phyloP scores from a whole-genome alignment of 306 rosid species.

The Ceratonia siliqua region DNA sequence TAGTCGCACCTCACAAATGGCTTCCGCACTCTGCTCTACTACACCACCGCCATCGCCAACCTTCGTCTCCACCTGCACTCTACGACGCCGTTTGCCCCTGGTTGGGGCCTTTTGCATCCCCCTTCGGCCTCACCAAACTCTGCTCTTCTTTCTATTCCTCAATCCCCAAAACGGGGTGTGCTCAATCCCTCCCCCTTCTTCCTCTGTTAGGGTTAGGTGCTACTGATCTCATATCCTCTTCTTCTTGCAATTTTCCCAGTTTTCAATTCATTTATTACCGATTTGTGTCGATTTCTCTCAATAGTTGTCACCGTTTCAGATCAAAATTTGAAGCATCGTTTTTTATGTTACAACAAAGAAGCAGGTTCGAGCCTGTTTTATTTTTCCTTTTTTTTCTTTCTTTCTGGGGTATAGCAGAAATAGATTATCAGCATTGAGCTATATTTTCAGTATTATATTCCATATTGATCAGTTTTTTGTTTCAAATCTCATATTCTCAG shows the following conservation, averaged over 20 bases:
- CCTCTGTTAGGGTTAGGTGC: slow-evolving; percentile 44
- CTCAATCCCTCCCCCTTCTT: slow-evolving; percentile 49
- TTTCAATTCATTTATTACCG: not conserved
- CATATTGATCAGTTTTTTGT: not conserved
- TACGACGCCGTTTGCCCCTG: slow-evolving; percentile 82
- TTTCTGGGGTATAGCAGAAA: not conserved
- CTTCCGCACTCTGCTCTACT: slow-evolving; percentile 34
- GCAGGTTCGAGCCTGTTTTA: slow-evolving; percentile 46
- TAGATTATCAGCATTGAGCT: not conserved
- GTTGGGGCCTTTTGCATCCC: slow-evolving; percentile 79
- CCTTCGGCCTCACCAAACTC: slow-evolving; percentile 64
- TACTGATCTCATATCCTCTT: not conserved
- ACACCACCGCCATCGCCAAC: not conserved
- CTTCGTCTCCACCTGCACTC: slow-evolving; percentile 28
- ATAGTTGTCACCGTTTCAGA: slow-evolving; percentile 40
- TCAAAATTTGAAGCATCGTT: slow-evolving; percentile 70
- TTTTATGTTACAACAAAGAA: slow-evolving; percentile 94
- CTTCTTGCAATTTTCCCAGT: too few relatives aligned
- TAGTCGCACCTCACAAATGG: too few relatives aligned
- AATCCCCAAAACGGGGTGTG: slow-evolving; percentile 50
- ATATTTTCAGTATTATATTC: not conserved
- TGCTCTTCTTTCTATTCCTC: slow-evolving; percentile 39
- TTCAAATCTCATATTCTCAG: not conserved
- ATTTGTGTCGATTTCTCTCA: not conserved
- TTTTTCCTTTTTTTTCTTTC: not conserved